phyloP scores from a whole-genome alignment of 73 alveolate genomes.

The Tetrahymena borealis region DNA sequence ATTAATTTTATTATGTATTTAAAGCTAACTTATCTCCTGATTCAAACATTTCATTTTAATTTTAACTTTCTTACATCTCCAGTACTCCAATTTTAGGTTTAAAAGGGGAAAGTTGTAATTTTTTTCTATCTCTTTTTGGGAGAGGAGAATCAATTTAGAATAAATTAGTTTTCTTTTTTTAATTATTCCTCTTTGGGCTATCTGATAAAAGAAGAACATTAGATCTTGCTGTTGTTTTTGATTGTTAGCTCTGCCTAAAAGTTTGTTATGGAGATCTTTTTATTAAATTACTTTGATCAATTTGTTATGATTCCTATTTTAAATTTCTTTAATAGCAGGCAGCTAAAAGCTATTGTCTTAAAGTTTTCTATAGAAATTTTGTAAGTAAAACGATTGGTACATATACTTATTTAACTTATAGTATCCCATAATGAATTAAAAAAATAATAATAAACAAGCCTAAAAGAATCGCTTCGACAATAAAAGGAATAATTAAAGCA shows the following conservation, averaged over 20 bases:
- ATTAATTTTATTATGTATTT: too few species aligned
- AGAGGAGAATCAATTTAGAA: background rate
- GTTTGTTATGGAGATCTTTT: too few species aligned
- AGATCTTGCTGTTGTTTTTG: background rate
- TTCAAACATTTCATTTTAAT: too few species aligned
- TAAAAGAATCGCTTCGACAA: background rate
- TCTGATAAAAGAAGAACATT: background rate
- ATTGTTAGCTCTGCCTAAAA: too few species aligned
- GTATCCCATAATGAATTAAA: background rate
- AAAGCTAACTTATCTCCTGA: too few species aligned
- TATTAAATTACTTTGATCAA: too few species aligned
- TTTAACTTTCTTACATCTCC: too few species aligned
- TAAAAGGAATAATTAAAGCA: background rate
- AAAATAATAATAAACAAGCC: background rate
- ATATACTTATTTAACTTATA: background rate
- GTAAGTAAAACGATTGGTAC: background rate
- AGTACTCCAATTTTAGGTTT: too few species aligned
- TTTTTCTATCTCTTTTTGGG: background rate
- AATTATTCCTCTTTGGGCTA: background rate
- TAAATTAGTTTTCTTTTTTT: too few species aligned
- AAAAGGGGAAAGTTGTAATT: background rate
- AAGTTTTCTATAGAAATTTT: background rate
- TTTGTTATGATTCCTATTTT: background rate
- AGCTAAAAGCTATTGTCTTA: background rate
- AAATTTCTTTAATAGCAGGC: background rate